Conservation (phyloP, 139 green algal species). For the Limnomonas spitsbergensis region DNA sequence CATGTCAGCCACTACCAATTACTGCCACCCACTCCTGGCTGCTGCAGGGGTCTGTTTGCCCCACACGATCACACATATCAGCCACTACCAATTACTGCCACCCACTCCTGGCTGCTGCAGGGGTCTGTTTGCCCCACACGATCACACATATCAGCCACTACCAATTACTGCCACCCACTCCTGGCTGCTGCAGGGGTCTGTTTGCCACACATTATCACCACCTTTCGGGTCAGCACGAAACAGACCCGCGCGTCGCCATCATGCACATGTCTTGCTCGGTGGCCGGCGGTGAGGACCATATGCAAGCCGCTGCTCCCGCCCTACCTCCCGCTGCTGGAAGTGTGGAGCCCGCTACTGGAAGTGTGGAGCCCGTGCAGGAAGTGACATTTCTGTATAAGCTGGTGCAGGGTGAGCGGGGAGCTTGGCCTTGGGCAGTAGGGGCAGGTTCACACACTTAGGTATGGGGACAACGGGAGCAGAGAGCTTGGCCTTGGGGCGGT, state of each 20-base stretch:
- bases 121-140: conserved; percentile 97
- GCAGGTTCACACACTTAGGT: too few relatives aligned
- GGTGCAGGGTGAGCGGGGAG: conserved; percentile 19
- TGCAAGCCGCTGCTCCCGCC: background rate
- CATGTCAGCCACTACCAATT: too few relatives aligned
- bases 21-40: too few relatives aligned
- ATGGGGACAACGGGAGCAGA: too few relatives aligned
- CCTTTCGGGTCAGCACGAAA: conserved; percentile 65
- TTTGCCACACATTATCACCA: conserved; percentile 99
- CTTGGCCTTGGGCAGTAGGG: background rate
- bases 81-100: too few relatives aligned
- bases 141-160: too few relatives aligned
- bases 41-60: too few relatives aligned
- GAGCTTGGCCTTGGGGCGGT: too few relatives aligned
- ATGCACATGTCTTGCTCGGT: conserved; percentile 89
- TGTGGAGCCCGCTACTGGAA: background rate
- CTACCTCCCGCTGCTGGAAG: background rate
- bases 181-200: conserved; percentile 79
- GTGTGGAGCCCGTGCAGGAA: conserved; percentile 41
- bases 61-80: too few relatives aligned
- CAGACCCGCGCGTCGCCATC: conserved; percentile 59
- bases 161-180: too few relatives aligned
- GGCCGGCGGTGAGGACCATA: conserved; percentile 9
- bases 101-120: too few relatives aligned
- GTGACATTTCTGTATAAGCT: conserved; percentile 95